phyloP scores from a whole-genome alignment of 331 rosid genomes.

The Erythrophleum ivorense region DNA sequence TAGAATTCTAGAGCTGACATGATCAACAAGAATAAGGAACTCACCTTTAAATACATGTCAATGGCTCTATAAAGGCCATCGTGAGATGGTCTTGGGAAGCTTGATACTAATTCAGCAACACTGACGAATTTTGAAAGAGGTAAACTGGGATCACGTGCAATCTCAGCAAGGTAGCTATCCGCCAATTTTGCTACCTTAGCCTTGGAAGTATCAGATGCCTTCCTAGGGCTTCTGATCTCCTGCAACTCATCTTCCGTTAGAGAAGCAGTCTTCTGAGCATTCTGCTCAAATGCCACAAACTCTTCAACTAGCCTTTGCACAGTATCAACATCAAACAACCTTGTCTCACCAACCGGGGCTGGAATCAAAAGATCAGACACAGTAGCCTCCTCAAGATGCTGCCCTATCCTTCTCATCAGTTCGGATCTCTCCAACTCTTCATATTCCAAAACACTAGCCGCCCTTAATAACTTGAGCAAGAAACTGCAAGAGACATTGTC shows the following conservation, averaged over 20 bases:
- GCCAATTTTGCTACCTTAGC: slow-evolving; percentile 80
- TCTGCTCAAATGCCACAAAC: slow-evolving; percentile 56
- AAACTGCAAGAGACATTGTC: slow-evolving; percentile 67
- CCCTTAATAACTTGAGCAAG: slow-evolving; percentile 68
- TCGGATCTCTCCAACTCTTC: slow-evolving; percentile 61
- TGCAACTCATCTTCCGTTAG: slow-evolving; percentile 63
- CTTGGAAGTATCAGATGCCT: slow-evolving; percentile 66
- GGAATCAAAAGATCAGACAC: slow-evolving; percentile 70
- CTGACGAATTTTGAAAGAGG: slow-evolving; percentile 58
- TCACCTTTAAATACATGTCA: slow-evolving; percentile 85
- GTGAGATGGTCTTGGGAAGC: slow-evolving; percentile 77
- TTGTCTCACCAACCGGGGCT: slow-evolving; percentile 54
- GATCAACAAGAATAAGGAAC: neutral
- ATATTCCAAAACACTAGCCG: slow-evolving; percentile 62
- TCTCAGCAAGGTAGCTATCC: slow-evolving; percentile 84
- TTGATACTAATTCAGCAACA: slow-evolving; percentile 70
- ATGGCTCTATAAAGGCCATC: slow-evolving; percentile 91
- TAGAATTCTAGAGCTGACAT: neutral
- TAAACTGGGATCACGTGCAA: slow-evolving; percentile 74
- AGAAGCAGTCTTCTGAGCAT: slow-evolving; percentile 46
- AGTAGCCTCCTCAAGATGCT: slow-evolving; percentile 75
- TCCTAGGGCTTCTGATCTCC: slow-evolving; percentile 66
- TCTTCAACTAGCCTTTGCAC: slow-evolving; percentile 80
- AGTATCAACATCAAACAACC: slow-evolving; percentile 59
- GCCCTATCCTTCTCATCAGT: slow-evolving; percentile 73